Conservation (phyloP, 2,329 filamentous ascomycete genomes). For the Neofusicoccum sp. region DNA sequence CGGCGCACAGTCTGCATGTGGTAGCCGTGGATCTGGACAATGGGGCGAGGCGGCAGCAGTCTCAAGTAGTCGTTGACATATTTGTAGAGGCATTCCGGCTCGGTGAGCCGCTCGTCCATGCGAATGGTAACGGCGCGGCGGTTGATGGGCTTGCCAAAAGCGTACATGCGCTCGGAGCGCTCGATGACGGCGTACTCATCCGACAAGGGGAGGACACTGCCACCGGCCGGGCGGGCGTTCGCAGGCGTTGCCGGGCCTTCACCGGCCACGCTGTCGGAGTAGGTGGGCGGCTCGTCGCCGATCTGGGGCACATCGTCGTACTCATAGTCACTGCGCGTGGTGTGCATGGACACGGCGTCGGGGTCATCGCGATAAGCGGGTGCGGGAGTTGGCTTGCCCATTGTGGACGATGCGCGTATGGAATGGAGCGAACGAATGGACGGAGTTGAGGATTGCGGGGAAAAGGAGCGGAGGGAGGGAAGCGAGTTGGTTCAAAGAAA, state of each 20-base stretch:
- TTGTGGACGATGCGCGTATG: conserved; percentile 23
- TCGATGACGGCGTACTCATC: conserved; percentile 21
- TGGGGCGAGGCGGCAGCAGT: conserved; percentile 33
- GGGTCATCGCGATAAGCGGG: conserved; percentile 37
- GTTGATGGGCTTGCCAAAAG: conserved; percentile 20
- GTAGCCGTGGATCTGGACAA: conserved; percentile 41
- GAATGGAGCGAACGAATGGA: neutral
- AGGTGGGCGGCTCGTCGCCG: conserved; percentile 37
- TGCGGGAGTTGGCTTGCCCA: conserved; percentile 34
- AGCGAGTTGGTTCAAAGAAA: neutral
- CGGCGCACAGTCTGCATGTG: conserved; percentile 39
- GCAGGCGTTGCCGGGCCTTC: neutral
- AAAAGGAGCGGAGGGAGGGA: neutral
- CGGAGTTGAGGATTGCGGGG: neutral
- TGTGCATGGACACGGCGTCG: conserved; percentile 42
- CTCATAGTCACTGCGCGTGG: conserved; percentile 40
- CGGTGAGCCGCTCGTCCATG: conserved; percentile 38
- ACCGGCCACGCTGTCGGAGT: conserved; percentile 30
- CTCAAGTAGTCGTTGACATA: conserved; percentile 31
- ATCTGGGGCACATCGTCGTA: conserved; percentile 42
- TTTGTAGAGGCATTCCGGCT: conserved; percentile 34
- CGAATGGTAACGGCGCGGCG: conserved; percentile 22
- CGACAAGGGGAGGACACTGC: neutral
- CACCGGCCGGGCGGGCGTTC: neutral
- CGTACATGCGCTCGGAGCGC: conserved; percentile 4